Evolutionary conservation across 2,329 filamentous ascomycete genomes (phyloP), one percentile per base, ranked within the genome.

Genomic region (Penicillium sp.): DNA sequence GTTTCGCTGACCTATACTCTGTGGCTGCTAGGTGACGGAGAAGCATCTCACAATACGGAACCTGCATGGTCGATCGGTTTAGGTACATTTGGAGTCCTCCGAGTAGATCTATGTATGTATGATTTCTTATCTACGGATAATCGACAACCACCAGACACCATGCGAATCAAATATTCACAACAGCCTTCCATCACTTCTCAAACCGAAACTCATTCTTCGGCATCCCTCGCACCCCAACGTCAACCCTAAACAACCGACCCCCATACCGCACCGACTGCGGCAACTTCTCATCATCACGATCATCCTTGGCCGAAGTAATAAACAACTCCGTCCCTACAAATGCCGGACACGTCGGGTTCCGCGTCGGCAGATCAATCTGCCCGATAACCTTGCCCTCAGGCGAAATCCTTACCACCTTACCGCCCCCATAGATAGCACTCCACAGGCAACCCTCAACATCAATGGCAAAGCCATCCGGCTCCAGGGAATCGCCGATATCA

Each of bases 361-460:
- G 83, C 12, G 92, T 96, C 4, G 92, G 92, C 64, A 96, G 79
- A 57, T 80, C 82, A 63, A 97, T 82, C 78, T 92, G 85, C 6
- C 90, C 92, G 5, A 93, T 81, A 34, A 96, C 77, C 69, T 87
- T 79, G 2, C 91, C 92, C 53, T 83, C 75, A 4, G 87, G 85
- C 50, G 84, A 86, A 70, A 96, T 88, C 73, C 90, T 86, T 65
- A 96, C 78, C 25, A 96, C 90, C 61, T 86, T 85, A 60, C 85
- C 81, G 63, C 89, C 90, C 55, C 92, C 92, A 72, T 91, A 95
- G n/a, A 95, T 82, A 7, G 91, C 90, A 62, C 90, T 88, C 93
- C 94, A 97, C 69, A 96, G 83, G 78, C 90, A 89, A n/a, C 92
- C 92, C 56, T 96, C 86, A 45, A 83, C 84, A 71, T 97, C 93